Base-by-base conservation (phyloP, 345 rosid genomes). In the Hibiscus tridactylites region DNA sequence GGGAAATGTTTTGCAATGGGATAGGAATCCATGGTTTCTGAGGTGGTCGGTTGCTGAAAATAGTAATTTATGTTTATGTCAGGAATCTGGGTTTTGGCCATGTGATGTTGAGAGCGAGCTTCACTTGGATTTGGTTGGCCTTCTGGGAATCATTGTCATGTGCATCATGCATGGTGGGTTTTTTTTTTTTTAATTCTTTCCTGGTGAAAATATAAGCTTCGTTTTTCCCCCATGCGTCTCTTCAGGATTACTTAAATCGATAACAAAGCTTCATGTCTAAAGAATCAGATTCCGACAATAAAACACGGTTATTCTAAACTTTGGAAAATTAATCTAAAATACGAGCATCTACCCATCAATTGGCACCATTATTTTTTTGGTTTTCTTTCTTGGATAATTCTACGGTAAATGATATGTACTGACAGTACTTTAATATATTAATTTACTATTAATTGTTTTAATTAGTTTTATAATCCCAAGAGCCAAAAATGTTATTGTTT, bases 271-370 rank as follows among this genome's bases (percentile, higher is more conserved):
- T 6, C 9, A 10, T 65, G 53, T 5, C 33, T 44, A 65, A 42
- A 65, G 70, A 44, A 65, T 65, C 54, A 46, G 37, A 65, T 65
- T 46, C 70, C 70, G 6, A 24, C 35, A 65, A 65, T 46, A 46
- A 46, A 44, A 13, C 37, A 16, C 47, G 19, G 5, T 44, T 65
- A 21, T 39, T 64, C 15, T 19, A 11, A 37, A 10, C 29, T 37
- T n/a, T 37, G 4, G 10, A 16, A 13, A 16, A 17, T 39, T 19
- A 39, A 39, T 64, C 16, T 64, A 64, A 42, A 19, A 21, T 5
- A n/a, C 33, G 26, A 62, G 66, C 47, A 37, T 8, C 24, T 33
- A 16, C n/a, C 49, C 13, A 63, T 9, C 6, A n/a, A 7, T 61
- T 33, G 16, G 3, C 44, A 33, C 12, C 6, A 29, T 61, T 33